Evolutionary conservation across 1,139 yeast genomes (phyloP), one percentile per base, ranked within the genome.

Genomic region (Candida sojae): DNA sequence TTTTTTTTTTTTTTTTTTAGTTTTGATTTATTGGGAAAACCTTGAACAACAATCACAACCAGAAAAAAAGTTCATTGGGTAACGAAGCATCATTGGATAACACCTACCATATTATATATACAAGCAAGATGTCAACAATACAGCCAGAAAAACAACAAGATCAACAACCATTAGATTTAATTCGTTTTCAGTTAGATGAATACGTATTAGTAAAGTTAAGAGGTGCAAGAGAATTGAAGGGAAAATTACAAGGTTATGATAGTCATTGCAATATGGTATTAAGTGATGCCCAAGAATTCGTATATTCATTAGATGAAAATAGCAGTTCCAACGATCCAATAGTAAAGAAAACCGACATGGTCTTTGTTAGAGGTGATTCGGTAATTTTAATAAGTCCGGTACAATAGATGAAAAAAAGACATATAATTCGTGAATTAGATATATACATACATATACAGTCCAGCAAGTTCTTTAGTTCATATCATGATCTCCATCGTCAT

Each of bases 211-310:
- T 95, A 49, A 95, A 95, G 65, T 80, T 95, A 52, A 84, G 99
- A 66, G 98, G 97, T n/a, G 96, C 96, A 53, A 80, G 99, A 58
- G 97, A 92, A 64, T 80, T 93, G 70, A 82, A 83, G 42, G 99
- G 99, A 6, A 84, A 83, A 57, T 77, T 95, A 49, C 99, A 93
- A 64, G 97, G 97, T 1, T 93, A 89, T 68, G 98, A 93, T 67
- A 88, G 96, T 44, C 98, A 93, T 68, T 93, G 98, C 68, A 93
- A 95, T 66, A 84, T 95, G 80, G 97, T 93, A 39, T 79, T 93
- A 57, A 91, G 98, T 60, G 96, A 95, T 58, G 97, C 96, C 4
- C 80, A 80, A 52, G 99, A 93, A 63, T 88, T 88, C 8, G 83
- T 92, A 45, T 88, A 82, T 61, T 75, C 75, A 35, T 63, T 82